These are phyloP conservation scores for Solanum chilense DNA, from an alignment of 257 asterid genomes.

Conservation along the genomic window DNA sequence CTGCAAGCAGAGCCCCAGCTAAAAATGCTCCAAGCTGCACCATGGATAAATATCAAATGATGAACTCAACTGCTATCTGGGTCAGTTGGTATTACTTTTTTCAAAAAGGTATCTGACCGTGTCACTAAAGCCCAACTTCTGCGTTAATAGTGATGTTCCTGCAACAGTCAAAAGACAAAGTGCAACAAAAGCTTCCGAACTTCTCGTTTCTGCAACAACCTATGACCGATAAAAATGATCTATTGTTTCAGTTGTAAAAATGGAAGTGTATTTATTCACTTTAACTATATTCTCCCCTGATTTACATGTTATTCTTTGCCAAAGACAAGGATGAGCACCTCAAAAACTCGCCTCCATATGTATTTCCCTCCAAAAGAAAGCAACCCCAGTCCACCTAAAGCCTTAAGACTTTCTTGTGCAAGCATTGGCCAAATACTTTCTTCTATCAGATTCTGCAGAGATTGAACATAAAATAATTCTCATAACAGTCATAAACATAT, in stretches of 20 bases:
- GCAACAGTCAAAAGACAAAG: slow-evolving; percentile 96
- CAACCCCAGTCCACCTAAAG: slow-evolving; percentile 80
- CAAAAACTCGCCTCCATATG: slow-evolving; percentile 82
- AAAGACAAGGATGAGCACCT: slow-evolving; percentile 40
- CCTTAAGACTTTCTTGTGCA: slow-evolving; percentile 85
- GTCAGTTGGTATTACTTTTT: background rate
- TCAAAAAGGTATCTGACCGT: slow-evolving; percentile 53
- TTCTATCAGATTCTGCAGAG: slow-evolving; percentile 59
- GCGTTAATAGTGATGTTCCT: slow-evolving; percentile 92
- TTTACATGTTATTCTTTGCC: background rate
- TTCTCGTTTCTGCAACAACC: slow-evolving; percentile 97
- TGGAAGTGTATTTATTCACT: background rate
- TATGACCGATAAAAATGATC: slow-evolving; percentile 26
- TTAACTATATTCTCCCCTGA: background rate
- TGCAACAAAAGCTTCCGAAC: slow-evolving; percentile 98
- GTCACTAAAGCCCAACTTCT: slow-evolving; percentile 94
- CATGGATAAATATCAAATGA: slow-evolving; percentile 3
- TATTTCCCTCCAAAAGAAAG: slow-evolving; percentile 93
- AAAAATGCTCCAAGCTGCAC: slow-evolving; percentile 94
- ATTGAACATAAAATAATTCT: background rate
- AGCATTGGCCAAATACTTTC: slow-evolving; percentile 92
- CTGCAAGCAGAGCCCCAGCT: slow-evolving; percentile 94
- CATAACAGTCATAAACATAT: background rate
- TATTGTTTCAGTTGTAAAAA: background rate
- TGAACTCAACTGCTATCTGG: background rate